phyloP scores from a whole-genome alignment of 148 eudicot genomes.

The Oxyria digyna region DNA sequence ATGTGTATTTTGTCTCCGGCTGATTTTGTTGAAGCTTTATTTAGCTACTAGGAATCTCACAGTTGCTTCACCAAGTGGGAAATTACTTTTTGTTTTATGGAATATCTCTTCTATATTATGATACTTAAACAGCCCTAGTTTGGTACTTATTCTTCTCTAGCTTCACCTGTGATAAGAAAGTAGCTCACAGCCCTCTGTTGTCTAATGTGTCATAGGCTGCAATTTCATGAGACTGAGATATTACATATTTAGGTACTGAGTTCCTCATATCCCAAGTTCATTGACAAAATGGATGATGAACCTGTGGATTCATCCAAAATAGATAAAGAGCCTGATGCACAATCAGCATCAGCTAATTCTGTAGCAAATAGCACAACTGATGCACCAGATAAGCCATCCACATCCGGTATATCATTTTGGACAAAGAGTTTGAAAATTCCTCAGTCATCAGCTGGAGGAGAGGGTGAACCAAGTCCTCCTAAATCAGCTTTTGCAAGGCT shows the following conservation, averaged over 20 bases:
- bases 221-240: background rate
- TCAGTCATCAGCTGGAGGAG: slow-evolving; percentile 36
- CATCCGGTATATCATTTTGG: slow-evolving; percentile 68
- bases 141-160: background rate
- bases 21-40: background rate
- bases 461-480: slow-evolving; percentile 46
- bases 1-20: background rate
- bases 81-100: background rate
- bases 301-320: slow-evolving; percentile 5
- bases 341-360: background rate
- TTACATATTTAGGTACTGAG: background rate
- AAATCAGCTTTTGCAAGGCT: slow-evolving; percentile 73
- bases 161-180: background rate
- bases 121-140: background rate
- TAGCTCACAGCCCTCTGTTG: background rate
- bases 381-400: slow-evolving; percentile 20
- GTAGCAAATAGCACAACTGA: background rate
- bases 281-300: background rate
- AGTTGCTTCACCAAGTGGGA: background rate
- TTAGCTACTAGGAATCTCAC: background rate
- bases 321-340: slow-evolving; percentile 3
- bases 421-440: slow-evolving; percentile 69
- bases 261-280: background rate
- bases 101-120: background rate
- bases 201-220: background rate